Evolutionary conservation across 2,329 filamentous ascomycete species (phyloP), one percentile per base, ranked within the genome.

Genomic region (Ophiosphaerella herpotricha): DNA sequence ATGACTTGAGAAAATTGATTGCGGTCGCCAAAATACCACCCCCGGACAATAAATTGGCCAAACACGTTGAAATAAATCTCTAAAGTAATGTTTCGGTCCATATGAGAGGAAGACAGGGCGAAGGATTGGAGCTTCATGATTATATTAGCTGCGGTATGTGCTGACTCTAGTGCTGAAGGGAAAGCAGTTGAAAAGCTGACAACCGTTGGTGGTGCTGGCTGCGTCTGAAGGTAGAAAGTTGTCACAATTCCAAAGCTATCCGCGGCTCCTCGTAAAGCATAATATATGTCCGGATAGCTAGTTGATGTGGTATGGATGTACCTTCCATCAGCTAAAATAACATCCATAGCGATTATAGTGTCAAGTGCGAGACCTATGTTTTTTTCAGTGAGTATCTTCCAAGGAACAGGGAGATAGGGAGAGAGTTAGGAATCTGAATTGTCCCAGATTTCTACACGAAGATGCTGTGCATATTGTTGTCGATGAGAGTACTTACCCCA

Each of bases 151-250:
- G 42, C 42, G 11, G 37, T 21, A 21, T 21, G 7, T 31, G 37
- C 21, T 9, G 47, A 13, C 18, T 41, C 29, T 45, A 37, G 9
- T 21, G 18, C 36, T 24, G 37, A 46, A 9, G 41, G n/a, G 26
- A 50, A 50, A 13, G 38, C 32, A n/a, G 37, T 7, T 7, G 36
- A 29, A 33, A 29, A 50, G 31, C 37, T 50, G 23, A 46, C 31
- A 11, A 50, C 32, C 13, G 23, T 14, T 21, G 36, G 50, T n/a
- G 57, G 55, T 5, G 62, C 62, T 11, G 42, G 46, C 29, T 63
- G 52, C 4, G 60, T 60, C 43, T 56, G 55, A 14, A 67, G 72
- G 35, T 60, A 50, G 52, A 64, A 71, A 8, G 55, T 70, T 11
- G 54, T 59, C 4, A 39, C 21, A 11, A 39, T 39, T 7, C 37